phyloP scores from a whole-genome alignment of 495 filamentous ascomycete species.

The Neurospora sp. region DNA sequence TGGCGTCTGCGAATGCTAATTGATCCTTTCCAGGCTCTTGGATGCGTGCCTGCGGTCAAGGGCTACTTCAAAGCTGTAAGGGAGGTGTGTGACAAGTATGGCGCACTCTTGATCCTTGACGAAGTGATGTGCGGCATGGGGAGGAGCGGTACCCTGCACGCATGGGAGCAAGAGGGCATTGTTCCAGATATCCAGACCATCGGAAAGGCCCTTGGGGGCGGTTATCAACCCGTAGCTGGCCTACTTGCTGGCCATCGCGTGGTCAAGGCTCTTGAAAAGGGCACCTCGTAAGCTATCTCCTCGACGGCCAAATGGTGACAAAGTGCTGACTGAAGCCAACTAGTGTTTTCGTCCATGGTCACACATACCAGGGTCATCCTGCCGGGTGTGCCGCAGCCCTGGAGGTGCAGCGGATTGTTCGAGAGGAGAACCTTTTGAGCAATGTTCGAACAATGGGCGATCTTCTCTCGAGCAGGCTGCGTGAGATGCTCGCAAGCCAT shows the following conservation, averaged over 20 bases:
- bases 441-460: conserved; percentile 44
- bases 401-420: conserved; percentile 49
- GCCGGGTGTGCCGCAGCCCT: conserved; percentile 49
- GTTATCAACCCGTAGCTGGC: conserved; percentile 53
- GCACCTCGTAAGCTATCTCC: conserved; percentile 36
- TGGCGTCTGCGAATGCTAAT: not conserved
- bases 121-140: conserved; percentile 80
- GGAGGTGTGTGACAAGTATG: conserved; percentile 57
- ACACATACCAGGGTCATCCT: conserved; percentile 55
- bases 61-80: conserved; percentile 65
- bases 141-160: conserved; percentile 54
- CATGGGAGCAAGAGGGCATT: conserved; percentile 55
- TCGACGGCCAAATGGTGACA: not conserved
- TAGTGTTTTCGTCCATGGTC: conserved; percentile 45
- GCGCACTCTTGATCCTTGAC: conserved; percentile 65
- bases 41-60: conserved; percentile 53
- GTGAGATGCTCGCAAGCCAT: conserved; percentile 32
- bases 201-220: conserved; percentile 61
- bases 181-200: conserved; percentile 49
- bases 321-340: conserved; percentile 4
- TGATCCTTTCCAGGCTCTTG: conserved; percentile 34
- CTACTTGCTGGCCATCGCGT: conserved; percentile 46
- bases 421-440: conserved; percentile 41
- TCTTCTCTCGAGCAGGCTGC: conserved; percentile 37
- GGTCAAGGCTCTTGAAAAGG: conserved; percentile 43